Evolutionary conservation across 2,329 filamentous ascomycete species (phyloP).

Genomic region (Aspergillus sp.): DNA sequence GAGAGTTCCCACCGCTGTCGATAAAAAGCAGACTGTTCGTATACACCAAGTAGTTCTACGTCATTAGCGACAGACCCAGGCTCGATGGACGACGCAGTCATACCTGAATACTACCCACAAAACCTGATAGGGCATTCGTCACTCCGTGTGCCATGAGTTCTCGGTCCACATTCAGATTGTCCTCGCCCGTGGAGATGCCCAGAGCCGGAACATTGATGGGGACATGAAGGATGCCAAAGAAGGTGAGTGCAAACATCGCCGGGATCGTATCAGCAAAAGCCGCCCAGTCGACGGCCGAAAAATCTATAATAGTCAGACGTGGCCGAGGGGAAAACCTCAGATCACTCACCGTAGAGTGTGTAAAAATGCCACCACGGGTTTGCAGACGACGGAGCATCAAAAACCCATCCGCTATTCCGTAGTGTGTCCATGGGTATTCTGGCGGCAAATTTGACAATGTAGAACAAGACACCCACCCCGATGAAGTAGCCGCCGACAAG

Average conservation of each 20-base stretch:
- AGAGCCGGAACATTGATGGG: slow-evolving; percentile 96
- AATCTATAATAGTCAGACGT: slow-evolving; percentile 54
- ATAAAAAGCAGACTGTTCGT: slow-evolving; percentile 98
- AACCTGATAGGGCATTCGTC: slow-evolving; percentile 87
- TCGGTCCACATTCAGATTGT: slow-evolving; percentile 85
- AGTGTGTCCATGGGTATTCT: slow-evolving; percentile 65
- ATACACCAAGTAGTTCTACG: slow-evolving; percentile 94
- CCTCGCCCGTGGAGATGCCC: slow-evolving; percentile 84
- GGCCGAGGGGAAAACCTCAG: not conserved
- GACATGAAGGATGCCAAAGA: slow-evolving; percentile 95
- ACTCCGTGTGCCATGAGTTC: slow-evolving; percentile 90
- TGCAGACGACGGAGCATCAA: slow-evolving; percentile 75
- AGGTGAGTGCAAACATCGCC: slow-evolving; percentile 94
- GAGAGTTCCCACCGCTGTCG: slow-evolving; percentile 81
- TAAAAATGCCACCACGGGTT: slow-evolving; percentile 99
- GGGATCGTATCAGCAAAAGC: slow-evolving; percentile 82
- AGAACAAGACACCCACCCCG: slow-evolving; percentile 64
- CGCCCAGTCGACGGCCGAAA: slow-evolving; percentile 75
- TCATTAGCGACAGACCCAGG: slow-evolving; percentile 20
- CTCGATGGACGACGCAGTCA: not conserved
- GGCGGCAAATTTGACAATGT: slow-evolving; percentile 49
- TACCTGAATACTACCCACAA: slow-evolving; percentile 76
- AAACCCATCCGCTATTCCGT: slow-evolving; percentile 81
- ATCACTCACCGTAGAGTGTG: slow-evolving; percentile 81
- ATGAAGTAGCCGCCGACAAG: slow-evolving; percentile 86